Evolutionary conservation across 2,329 filamentous ascomycete species (phyloP).

Genomic region (Colletotrichum sp.): DNA sequence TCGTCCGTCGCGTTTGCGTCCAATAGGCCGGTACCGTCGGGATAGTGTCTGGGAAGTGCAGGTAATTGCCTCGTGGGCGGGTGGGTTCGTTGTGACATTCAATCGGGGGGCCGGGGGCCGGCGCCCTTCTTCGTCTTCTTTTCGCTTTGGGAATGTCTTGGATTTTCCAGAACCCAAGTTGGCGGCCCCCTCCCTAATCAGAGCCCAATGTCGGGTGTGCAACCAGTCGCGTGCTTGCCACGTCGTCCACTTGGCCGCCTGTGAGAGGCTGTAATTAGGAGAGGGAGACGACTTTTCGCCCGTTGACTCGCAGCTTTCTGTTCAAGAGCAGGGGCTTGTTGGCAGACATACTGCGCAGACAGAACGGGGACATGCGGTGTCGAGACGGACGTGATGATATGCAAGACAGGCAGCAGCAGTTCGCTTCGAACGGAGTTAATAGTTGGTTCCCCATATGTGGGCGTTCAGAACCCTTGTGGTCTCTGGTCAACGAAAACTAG

Average conservation of each 20-base stretch:
- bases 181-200: not conserved
- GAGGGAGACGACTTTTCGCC: not conserved
- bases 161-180: not conserved
- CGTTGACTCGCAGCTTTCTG: constrained; percentile 5
- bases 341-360: not conserved
- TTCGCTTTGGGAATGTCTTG: constrained; percentile 3
- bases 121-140: not conserved
- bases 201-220: not conserved
- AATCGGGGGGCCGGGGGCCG: not conserved
- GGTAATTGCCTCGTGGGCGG: constrained; percentile 12
- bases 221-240: constrained; percentile 22
- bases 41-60: constrained; percentile 1
- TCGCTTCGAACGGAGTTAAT: not conserved
- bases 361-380: not conserved
- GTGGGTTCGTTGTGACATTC: constrained; percentile 10
- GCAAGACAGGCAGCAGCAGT: not conserved
- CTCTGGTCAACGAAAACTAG: not conserved
- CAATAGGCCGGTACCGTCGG: constrained; percentile 3
- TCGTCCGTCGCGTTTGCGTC: not conserved
- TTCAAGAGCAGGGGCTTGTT: not conserved
- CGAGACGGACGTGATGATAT: not conserved
- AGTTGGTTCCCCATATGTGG: not conserved
- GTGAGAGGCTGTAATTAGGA: constrained; percentile 28
- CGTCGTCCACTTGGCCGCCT: constrained; percentile 32
- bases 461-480: not conserved